Conservation (phyloP, 2,329 filamentous ascomycete species). For the Sporothrix pseudoabietina region DNA sequence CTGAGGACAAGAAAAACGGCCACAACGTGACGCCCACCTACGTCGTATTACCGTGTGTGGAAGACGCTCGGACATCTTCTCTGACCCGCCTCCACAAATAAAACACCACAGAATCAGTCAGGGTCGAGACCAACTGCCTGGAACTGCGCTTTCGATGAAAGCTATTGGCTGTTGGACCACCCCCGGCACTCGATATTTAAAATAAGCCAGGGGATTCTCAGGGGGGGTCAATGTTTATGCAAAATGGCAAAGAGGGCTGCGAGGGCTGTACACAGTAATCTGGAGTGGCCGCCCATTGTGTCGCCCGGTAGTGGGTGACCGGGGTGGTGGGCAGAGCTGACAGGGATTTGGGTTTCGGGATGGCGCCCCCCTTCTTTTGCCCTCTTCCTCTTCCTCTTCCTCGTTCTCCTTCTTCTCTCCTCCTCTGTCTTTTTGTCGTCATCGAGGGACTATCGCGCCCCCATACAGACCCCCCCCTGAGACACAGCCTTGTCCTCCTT, state of each 20-base stretch:
- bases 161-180: not conserved
- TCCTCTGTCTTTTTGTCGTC: not conserved
- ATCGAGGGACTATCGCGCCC: not conserved
- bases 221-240: constrained; percentile 15
- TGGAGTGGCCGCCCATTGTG: not conserved
- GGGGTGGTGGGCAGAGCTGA: constrained; percentile 2
- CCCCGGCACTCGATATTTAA: constrained; percentile 16
- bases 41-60: not conserved
- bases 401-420: not conserved
- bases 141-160: not conserved
- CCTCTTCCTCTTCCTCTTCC: not conserved
- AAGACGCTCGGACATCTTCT: not conserved
- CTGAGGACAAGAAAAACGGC: not conserved
- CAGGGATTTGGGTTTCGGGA: not conserved
- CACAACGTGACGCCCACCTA: not conserved
- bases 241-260: not conserved
- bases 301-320: not conserved
- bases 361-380: not conserved
- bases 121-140: not conserved
- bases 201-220: constrained; percentile 19
- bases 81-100: not conserved
- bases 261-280: too few species aligned
- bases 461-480: not conserved
- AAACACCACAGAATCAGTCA: not conserved
- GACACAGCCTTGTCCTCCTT: constrained; percentile 10